Conservation (phyloP, 805 yeast species). For the Wickerhamiella qilinensis region DNA sequence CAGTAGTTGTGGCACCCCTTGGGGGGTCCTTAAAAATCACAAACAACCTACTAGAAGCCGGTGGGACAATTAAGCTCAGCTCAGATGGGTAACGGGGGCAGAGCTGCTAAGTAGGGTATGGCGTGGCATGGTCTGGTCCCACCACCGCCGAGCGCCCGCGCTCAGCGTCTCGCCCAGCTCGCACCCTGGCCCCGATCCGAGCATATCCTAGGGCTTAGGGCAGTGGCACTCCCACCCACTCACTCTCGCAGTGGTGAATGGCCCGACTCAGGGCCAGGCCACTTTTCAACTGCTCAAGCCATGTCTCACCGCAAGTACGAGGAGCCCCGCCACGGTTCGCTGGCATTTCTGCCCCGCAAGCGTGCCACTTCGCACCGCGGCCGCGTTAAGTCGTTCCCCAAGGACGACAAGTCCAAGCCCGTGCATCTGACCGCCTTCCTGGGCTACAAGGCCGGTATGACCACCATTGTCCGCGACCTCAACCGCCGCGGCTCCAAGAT, state of each 20-base stretch:
- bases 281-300: conserved; percentile 10
- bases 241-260: neutral
- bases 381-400: conserved; percentile 98
- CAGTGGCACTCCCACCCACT: neutral
- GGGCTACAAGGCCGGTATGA: conserved; percentile 99
- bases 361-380: conserved; percentile 98
- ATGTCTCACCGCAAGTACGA: conserved; percentile 99
- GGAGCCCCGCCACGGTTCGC: conserved; percentile 99
- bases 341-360: conserved; percentile 99
- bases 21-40: no score
- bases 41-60: no score
- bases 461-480: conserved; percentile 98
- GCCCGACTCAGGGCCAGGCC: neutral
- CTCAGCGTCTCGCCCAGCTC: no score
- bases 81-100: no score
- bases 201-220: neutral
- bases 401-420: conserved; percentile 94
- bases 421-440: conserved; percentile 98
- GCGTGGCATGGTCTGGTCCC: no score
- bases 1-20: no score
- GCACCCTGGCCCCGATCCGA: no score
- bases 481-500: conserved; percentile 99
- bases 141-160: no score
- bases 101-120: no score
- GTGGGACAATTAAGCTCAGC: no score